phyloP scores from a whole-genome alignment of 768 basidiomycete species.

The Rhodotorula kratochvilovae region DNA sequence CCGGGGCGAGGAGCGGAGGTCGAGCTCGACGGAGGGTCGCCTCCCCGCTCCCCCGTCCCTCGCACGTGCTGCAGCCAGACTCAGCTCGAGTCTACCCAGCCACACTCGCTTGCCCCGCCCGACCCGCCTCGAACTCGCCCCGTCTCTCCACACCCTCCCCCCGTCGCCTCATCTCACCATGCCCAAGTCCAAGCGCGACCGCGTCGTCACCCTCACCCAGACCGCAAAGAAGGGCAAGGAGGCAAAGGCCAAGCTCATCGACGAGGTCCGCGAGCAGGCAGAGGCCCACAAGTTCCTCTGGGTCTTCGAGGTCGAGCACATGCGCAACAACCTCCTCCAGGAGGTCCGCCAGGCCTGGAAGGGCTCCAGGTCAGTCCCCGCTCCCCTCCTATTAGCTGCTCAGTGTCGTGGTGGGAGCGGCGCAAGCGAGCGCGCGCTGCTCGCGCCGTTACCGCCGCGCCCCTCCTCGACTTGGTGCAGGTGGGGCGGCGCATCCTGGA shows the following conservation, averaged over 20 bases:
- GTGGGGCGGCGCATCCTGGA: neutral
- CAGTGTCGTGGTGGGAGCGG: neutral
- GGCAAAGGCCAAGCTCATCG: slow-evolving; percentile 77
- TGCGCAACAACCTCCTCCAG: slow-evolving; percentile 91
- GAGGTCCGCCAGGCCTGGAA: slow-evolving; percentile 90
- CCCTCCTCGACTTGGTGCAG: neutral
- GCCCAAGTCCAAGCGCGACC: slow-evolving; percentile 44
- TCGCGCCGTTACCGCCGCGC: neutral
- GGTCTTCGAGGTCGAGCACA: slow-evolving; percentile 89
- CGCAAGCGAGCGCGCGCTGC: neutral
- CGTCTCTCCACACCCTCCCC: neutral
- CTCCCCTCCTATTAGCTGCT: slow-evolving; percentile 52
- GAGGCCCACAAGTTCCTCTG: slow-evolving; percentile 94
- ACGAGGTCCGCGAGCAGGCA: slow-evolving; percentile 59
- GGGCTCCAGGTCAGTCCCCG: slow-evolving; percentile 57
- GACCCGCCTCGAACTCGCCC: neutral
- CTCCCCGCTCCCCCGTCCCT: neutral
- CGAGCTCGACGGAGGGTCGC: neutral
- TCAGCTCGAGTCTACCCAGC: neutral
- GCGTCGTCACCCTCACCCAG: slow-evolving; percentile 82
- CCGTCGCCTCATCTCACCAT: neutral
- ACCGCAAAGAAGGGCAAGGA: slow-evolving; percentile 81
- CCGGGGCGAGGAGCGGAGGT: too few species aligned
- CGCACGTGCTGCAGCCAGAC: neutral
- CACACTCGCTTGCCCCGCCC: neutral